Percentiles rank a stretch among this genome's conserved stretches.
Conservation (phyloP, 1,139 yeast genomes). For the Magnusiomyces fungicola region DNA sequence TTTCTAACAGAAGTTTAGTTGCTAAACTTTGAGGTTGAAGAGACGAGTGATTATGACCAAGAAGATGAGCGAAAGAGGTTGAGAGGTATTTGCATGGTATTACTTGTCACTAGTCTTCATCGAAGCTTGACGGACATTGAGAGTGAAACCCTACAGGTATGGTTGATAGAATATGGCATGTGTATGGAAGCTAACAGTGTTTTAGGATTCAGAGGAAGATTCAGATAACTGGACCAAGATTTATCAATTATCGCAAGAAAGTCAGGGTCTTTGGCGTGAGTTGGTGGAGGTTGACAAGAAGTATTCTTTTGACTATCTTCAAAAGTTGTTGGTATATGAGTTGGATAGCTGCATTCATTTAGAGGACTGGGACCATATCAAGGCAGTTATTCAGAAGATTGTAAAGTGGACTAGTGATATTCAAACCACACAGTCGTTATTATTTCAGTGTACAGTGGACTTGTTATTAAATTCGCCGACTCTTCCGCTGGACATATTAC, state of each 20-base stretch:
- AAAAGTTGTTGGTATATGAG: conserved; percentile 12
- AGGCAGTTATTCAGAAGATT: conserved; percentile 1
- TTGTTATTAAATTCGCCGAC: conserved; percentile 10
- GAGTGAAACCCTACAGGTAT: no score
- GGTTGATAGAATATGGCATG: no score
- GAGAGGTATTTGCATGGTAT: not conserved
- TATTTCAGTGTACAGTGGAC: conserved; percentile 12
- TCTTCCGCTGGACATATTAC: conserved; percentile 8
- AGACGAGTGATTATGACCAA: not conserved
- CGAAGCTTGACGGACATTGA: no score
- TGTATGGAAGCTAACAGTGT: no score
- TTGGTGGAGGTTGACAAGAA: not conserved
- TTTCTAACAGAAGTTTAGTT: no score
- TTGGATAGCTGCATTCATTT: conserved; percentile 14
- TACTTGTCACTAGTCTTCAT: not conserved
- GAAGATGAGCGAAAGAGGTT: conserved; percentile 2
- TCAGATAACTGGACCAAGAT: conserved; percentile 5
- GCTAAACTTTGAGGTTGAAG: not conserved
- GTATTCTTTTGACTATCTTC: conserved; percentile 6
- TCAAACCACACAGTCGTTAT: no score
- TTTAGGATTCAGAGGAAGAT: no score
- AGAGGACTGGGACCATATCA: conserved; percentile 10
- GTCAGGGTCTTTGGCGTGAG: not conserved
- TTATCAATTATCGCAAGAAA: not conserved
- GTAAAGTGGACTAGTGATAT: not conserved